phyloP scores from a whole-genome alignment of 2,329 filamentous ascomycete species.

The Colletotrichum gigasporum region DNA sequence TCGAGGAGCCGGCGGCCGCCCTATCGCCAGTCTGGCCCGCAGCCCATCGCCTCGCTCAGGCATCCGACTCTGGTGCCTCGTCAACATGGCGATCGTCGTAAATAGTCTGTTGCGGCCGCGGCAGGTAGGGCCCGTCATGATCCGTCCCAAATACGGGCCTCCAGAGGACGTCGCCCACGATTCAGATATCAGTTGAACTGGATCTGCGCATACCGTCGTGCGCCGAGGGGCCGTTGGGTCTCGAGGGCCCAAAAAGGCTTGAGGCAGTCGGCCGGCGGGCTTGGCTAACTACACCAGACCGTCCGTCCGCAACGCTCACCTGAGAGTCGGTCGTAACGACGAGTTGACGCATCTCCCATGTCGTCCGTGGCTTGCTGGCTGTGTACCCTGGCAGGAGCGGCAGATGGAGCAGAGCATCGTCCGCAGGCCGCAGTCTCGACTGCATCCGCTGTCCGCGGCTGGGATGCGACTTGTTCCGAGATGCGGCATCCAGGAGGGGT shows the following conservation, averaged over 20 bases:
- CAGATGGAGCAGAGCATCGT: neutral
- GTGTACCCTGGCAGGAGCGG: neutral
- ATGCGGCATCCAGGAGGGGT: neutral
- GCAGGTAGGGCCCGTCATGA: neutral
- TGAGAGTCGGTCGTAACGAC: slow-evolving; percentile 15
- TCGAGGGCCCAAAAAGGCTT: neutral
- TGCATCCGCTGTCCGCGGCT: neutral
- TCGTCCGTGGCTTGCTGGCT: neutral
- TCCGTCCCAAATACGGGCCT: slow-evolving; percentile 29
- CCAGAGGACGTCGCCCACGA: neutral
- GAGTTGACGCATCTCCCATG: neutral
- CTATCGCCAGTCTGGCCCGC: neutral
- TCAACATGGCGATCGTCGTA: slow-evolving; percentile 24
- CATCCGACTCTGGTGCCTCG: neutral
- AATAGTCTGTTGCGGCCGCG: neutral
- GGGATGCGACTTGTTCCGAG: neutral
- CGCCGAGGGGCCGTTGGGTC: slow-evolving; percentile 12
- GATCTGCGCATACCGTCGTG: neutral
- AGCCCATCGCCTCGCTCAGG: neutral
- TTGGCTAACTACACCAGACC: slow-evolving; percentile 13
- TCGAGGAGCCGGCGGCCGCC: neutral
- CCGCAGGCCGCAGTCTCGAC: neutral
- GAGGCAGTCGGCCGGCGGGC: slow-evolving; percentile 9
- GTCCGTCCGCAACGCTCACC: slow-evolving; percentile 22
- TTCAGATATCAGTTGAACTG: slow-evolving; percentile 16